Base-by-base conservation (phyloP, 257 asterid species). In the Plectranthus barbatus region DNA sequence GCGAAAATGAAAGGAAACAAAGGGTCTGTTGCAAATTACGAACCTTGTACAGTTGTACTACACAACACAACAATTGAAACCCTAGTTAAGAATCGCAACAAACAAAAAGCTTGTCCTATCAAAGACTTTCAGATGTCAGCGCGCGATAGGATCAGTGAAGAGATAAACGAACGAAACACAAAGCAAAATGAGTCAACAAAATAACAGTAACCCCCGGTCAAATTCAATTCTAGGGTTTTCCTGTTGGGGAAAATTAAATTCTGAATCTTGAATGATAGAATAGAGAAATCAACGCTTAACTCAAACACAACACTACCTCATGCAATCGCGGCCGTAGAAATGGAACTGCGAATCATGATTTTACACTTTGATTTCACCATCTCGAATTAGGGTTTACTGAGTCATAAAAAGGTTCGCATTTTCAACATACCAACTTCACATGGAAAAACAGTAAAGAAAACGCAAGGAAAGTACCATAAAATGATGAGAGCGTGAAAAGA, bases 311-410 rank as follows among this genome's bases (percentile, higher is more conserved):
- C n/a, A n/a, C n/a, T 1, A 21, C 5, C 58, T 56, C 62, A 44
- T 9, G 34, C 64, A 59, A 70, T n/a, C 58, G 36, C 36, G 60
- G 6, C 33, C 11, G 11, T 1, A 58, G 56, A 58, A 44, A 15
- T 18, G 39, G 55, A 46, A 53, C 37, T 17, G 23, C 7, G 34
- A 7, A n/a, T n/a, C 42, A 11, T 6, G 52, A 66, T 62, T 63
- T 37, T 4, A 39, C 40, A 51, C 56, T 10, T 33, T 62, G 37
- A 70, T 56, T 44, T 26, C 62, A 63, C 40, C 7, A 69, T 31
- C 54, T 56, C 31, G 26, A 75, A 39, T 79, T 84, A 88, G 95
- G 96, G 95, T 86, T 88, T 79, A 21, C 31, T 18, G 20, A 46
- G 42, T 58, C 34, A 18, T 15, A 20, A 31, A 60, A 33, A 31